A percentile compares a stretch with the other conserved stretches of the same genome.
Evolutionary conservation across 495 filamentous ascomycete species (phyloP).

Genomic region (Elaphomyces granulatus): DNA sequence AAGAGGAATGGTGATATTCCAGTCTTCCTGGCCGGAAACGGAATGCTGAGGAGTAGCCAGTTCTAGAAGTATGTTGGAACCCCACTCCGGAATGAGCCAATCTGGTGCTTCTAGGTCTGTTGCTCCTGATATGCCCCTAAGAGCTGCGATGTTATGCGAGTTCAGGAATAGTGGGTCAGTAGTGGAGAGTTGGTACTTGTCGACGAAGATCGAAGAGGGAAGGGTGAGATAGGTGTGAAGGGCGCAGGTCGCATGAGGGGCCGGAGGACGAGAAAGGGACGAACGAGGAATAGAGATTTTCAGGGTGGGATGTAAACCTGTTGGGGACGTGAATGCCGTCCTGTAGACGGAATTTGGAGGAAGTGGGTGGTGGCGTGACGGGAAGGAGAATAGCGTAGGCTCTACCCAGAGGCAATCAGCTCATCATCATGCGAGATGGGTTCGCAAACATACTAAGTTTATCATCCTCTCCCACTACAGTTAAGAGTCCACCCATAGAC

Average conservation of each 20-base stretch:
- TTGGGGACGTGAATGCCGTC: slow-evolving; percentile 47
- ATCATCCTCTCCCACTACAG: slow-evolving; percentile 60
- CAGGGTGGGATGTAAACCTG: slow-evolving; percentile 80
- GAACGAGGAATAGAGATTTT: slow-evolving; percentile 35
- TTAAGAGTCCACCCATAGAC: slow-evolving; percentile 62
- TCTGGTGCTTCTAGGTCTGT: slow-evolving; percentile 89
- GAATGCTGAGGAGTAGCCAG: slow-evolving; percentile 38
- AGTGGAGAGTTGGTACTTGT: slow-evolving; percentile 66
- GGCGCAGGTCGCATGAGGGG: slow-evolving; percentile 40
- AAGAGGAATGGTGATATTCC: slow-evolving; percentile 67
- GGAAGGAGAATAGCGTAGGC: slow-evolving; percentile 76
- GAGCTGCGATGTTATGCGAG: slow-evolving; percentile 55
- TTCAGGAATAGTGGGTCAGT: slow-evolving; percentile 52
- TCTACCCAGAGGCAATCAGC: slow-evolving; percentile 25
- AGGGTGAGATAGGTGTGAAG: slow-evolving; percentile 78
- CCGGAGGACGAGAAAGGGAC: slow-evolving; percentile 19
- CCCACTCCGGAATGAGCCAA: slow-evolving; percentile 67
- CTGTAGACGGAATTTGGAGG: slow-evolving; percentile 29
- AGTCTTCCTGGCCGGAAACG: slow-evolving; percentile 21
- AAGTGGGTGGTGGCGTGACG: slow-evolving; percentile 62
- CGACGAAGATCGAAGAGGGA: slow-evolving; percentile 69
- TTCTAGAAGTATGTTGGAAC: slow-evolving; percentile 63
- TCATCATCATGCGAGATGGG: neutral
- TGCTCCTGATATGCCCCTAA: slow-evolving; percentile 58
- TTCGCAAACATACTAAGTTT: slow-evolving; percentile 46